These are phyloP conservation scores for Thielaviopsis euricoi DNA, from an alignment of 2,329 filamentous ascomycete genomes.

Conservation along the genomic window DNA sequence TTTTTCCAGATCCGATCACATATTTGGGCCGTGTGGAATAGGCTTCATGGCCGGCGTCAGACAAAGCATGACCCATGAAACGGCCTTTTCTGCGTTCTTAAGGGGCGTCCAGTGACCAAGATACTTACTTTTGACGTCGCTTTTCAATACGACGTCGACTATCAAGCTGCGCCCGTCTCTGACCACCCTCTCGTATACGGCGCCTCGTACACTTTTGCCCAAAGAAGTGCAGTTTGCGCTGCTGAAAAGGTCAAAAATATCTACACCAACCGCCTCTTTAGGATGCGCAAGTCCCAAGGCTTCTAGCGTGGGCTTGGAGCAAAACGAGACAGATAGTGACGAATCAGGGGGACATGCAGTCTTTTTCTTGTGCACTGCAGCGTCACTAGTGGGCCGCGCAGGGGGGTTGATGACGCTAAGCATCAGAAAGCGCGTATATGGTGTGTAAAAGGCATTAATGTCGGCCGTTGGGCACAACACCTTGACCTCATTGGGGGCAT, in stretches of 20 bases:
- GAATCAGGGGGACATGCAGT: conserved; percentile 11
- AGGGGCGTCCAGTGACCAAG: conserved; percentile 11
- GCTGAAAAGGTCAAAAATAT: conserved; percentile 2
- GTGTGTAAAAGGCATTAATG: conserved; percentile 13
- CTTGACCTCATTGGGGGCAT: conserved; percentile 19
- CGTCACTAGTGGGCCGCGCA: conserved; percentile 13
- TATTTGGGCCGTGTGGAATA: not conserved
- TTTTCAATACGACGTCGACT: not conserved
- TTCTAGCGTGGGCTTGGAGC: conserved; percentile 29
- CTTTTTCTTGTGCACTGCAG: conserved; percentile 16
- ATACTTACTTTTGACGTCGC: not conserved
- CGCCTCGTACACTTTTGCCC: not conserved
- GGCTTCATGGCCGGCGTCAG: not conserved
- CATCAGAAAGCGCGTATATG: conserved; percentile 20
- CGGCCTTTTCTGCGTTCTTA: not conserved
- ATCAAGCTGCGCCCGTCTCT: conserved; percentile 2
- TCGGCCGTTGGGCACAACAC: conserved; percentile 6
- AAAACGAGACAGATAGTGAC: conserved; percentile 27
- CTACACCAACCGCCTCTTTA: conserved; percentile 18
- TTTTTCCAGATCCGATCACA: not conserved
- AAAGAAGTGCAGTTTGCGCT: not conserved
- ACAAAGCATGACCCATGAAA: not conserved
- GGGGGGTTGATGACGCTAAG: conserved; percentile 17
- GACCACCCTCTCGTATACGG: not conserved
- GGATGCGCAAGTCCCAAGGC: conserved; percentile 27